Conservation (phyloP, 1,284 basidiomycete genomes). For the Malassezia yamatoensis region DNA sequence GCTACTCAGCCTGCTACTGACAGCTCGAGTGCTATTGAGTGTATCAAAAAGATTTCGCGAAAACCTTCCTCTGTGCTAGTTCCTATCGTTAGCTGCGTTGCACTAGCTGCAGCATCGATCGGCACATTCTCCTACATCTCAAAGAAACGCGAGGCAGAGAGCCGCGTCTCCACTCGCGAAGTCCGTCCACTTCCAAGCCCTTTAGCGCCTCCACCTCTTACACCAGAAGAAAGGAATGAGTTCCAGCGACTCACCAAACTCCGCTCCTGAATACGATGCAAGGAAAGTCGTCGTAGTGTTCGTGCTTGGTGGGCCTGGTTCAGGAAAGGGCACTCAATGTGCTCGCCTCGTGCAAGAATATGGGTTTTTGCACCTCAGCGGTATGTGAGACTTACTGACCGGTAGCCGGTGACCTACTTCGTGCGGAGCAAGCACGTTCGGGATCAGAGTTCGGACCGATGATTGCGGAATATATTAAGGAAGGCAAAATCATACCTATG, state of each 20-base stretch:
- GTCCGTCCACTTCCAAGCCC: constrained; percentile 41
- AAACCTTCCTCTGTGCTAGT: too few species aligned
- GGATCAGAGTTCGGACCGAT: constrained; percentile 76
- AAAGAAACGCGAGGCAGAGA: constrained; percentile 28
- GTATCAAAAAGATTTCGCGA: too few species aligned
- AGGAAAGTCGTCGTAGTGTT: constrained; percentile 78
- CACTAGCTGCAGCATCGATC: constrained; percentile 29
- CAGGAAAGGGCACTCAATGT: constrained; percentile 96
- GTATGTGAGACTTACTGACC: constrained; percentile 50
- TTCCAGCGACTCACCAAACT: neutral
- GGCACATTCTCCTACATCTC: constrained; percentile 34
- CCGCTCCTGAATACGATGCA: constrained; percentile 57
- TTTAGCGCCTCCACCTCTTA: constrained; percentile 24
- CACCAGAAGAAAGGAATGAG: constrained; percentile 6
- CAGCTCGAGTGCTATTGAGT: too few species aligned
- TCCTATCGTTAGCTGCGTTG: constrained; percentile 16
- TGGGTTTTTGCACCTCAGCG: constrained; percentile 85
- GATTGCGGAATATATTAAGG: constrained; percentile 79
- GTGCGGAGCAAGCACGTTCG: constrained; percentile 79
- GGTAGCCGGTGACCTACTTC: constrained; percentile 84
- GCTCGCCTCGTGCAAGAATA: constrained; percentile 75
- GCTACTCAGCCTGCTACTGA: too few species aligned
- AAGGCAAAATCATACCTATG: constrained; percentile 91
- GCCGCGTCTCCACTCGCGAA: constrained; percentile 27
- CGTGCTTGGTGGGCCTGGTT: constrained; percentile 92